These are phyloP conservation scores for Oryza longistaminata DNA, from an alignment of 176 grass and related monocot species.

Conservation along the genomic window DNA sequence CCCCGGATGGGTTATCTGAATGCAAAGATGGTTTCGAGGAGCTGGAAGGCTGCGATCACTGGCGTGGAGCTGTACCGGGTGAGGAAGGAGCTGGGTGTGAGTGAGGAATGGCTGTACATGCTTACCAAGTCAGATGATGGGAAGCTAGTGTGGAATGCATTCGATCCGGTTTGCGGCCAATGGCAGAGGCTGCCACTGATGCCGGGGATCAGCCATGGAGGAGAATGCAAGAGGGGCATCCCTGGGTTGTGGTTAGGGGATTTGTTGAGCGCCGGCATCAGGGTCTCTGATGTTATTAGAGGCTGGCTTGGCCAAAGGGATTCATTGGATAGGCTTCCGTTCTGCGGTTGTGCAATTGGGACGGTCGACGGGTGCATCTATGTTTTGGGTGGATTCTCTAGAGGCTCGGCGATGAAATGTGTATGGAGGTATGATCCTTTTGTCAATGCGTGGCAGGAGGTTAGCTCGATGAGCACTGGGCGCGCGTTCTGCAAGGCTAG, in stretches of 20 bases:
- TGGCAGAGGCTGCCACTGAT: constrained; percentile 76
- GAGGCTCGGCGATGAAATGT: constrained; percentile 44
- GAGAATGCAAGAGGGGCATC: constrained; percentile 37
- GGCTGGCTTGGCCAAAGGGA: constrained; percentile 55
- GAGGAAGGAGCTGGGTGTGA: constrained; percentile 55
- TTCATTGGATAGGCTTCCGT: constrained; percentile 42
- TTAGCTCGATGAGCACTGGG: constrained; percentile 58
- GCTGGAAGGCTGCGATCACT: constrained; percentile 60
- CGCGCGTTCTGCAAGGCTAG: constrained; percentile 76
- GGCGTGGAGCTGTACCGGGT: constrained; percentile 41
- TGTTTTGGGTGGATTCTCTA: constrained; percentile 72
- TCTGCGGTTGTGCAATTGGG: constrained; percentile 55
- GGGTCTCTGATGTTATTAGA: constrained; percentile 61
- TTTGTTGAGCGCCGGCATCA: constrained; percentile 43
- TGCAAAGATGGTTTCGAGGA: constrained; percentile 56
- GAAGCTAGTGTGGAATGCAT: constrained; percentile 61
- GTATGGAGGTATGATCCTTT: constrained; percentile 75
- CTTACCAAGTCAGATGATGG: constrained; percentile 36
- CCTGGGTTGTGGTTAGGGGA: constrained; percentile 29
- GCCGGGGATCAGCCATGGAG: constrained; percentile 47
- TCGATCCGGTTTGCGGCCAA: constrained; percentile 55
- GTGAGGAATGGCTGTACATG: constrained; percentile 74
- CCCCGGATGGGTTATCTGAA: constrained; percentile 49
- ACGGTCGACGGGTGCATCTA: constrained; percentile 59
- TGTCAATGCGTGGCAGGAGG: constrained; percentile 68